A percentile compares a stretch with the other conserved stretches of the same genome.
Conservation (phyloP, 1,139 yeast genomes). For the Suzukiozyma palmioleophila region DNA sequence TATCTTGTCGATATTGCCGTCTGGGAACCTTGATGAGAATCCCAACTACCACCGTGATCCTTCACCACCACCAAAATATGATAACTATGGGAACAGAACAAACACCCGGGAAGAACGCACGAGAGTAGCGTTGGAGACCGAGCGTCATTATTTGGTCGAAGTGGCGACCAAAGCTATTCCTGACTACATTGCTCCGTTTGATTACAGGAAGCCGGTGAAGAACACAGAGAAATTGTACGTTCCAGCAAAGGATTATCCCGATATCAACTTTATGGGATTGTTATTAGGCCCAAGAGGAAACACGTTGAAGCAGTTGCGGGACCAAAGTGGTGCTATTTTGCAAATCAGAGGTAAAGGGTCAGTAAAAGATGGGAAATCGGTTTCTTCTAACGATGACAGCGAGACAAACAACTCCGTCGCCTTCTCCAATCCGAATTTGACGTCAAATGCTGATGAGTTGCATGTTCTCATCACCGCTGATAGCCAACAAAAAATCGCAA, state of each 20-base stretch:
- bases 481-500: constrained; percentile 67
- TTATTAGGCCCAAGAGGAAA: constrained; percentile 95
- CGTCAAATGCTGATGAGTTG: constrained; percentile 56
- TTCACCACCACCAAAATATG: constrained; percentile 93
- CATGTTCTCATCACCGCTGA: constrained; percentile 90
- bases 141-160: constrained; percentile 74
- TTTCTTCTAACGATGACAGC: constrained; percentile 23
- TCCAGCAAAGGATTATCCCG: constrained; percentile 86
- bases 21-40: constrained; percentile 20
- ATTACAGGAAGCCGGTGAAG: constrained; percentile 66
- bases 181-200: constrained; percentile 76
- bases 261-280: constrained; percentile 87
- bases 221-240: constrained; percentile 79
- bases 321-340: constrained; percentile 77
- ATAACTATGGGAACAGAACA: constrained; percentile 71
- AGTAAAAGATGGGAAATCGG: constrained; percentile 81
- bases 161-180: constrained; percentile 69
- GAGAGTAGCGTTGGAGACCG: constrained; percentile 62
- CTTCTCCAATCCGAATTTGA: constrained; percentile 21
- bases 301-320: constrained; percentile 76
- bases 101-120: constrained; percentile 78
- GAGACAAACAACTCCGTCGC: constrained; percentile 17
- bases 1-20: constrained; percentile 33
- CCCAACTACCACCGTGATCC: constrained; percentile 55
- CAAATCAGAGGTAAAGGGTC: constrained; percentile 94